phyloP scores from a whole-genome alignment of 805 yeast species.

The Maudiozyma turicensis region DNA sequence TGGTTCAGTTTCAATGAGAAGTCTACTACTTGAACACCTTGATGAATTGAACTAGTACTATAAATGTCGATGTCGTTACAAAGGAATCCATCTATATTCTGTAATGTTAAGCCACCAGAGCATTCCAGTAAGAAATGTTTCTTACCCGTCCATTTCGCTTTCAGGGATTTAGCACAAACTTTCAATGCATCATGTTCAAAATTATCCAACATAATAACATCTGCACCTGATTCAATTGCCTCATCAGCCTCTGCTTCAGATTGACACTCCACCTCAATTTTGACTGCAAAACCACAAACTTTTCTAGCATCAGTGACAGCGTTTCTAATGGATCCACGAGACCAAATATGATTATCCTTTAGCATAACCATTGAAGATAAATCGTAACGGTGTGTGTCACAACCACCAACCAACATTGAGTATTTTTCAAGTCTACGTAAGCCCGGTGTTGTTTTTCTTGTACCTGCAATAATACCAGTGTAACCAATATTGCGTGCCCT shows the following conservation, averaged over 20 bases:
- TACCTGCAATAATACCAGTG: slow-evolving; percentile 83
- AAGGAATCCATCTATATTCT: slow-evolving; percentile 54
- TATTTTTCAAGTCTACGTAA: slow-evolving; percentile 80
- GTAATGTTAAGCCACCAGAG: slow-evolving; percentile 77
- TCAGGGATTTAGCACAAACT: slow-evolving; percentile 54
- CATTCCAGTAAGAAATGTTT: slow-evolving; percentile 69
- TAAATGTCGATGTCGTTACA: slow-evolving; percentile 80
- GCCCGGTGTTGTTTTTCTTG: slow-evolving; percentile 97
- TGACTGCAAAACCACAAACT: slow-evolving; percentile 81
- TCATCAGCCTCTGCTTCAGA: slow-evolving; percentile 78
- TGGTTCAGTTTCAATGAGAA: slow-evolving; percentile 56
- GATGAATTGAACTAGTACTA: slow-evolving; percentile 86
- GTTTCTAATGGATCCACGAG: slow-evolving; percentile 81
- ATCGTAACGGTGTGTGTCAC: slow-evolving; percentile 87
- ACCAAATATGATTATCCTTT: slow-evolving; percentile 88
- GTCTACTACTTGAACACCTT: slow-evolving; percentile 78
- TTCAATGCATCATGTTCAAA: slow-evolving; percentile 59
- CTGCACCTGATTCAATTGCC: slow-evolving; percentile 93
- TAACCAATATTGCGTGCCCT: slow-evolving; percentile 63
- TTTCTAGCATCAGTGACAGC: slow-evolving; percentile 71
- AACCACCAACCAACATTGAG: slow-evolving; percentile 92
- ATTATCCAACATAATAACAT: slow-evolving; percentile 89
- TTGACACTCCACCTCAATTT: slow-evolving; percentile 89
- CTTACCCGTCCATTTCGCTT: slow-evolving; percentile 40
- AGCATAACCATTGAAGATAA: slow-evolving; percentile 92